A percentile compares a stretch with the other conserved stretches of the same genome.
Conservation (phyloP, 495 filamentous ascomycete genomes). For the Penicillium nucicola region DNA sequence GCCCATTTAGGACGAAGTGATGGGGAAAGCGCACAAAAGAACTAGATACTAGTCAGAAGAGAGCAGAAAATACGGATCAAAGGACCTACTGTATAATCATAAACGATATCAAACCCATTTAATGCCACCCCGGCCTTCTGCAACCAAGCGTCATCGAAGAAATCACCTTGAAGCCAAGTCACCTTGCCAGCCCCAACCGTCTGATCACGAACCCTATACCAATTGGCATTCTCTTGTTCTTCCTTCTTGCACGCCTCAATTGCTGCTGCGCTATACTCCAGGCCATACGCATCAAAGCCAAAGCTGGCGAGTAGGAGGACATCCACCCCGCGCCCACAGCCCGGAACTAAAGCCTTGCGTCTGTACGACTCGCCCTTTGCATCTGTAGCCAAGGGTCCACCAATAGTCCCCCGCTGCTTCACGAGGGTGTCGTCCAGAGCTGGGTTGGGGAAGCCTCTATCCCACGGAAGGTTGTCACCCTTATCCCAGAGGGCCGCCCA, state of each 20-base stretch:
- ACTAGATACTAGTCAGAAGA: conserved; percentile 46
- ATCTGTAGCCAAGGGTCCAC: conserved; percentile 29
- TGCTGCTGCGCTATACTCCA: conserved; percentile 62
- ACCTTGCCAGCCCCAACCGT: conserved; percentile 49
- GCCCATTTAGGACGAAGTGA: conserved; percentile 67
- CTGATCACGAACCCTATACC: conserved; percentile 47
- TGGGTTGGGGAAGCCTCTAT: conserved; percentile 60
- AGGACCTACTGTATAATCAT: conserved; percentile 73
- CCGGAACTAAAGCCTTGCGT: conserved; percentile 60
- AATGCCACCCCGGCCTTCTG: conserved; percentile 37
- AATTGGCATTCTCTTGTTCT: conserved; percentile 28
- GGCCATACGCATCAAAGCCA: conserved; percentile 70
- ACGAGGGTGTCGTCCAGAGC: conserved; percentile 63
- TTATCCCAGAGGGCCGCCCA: conserved; percentile 66
- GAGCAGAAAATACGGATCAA: not conserved
- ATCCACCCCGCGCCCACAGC: conserved; percentile 77
- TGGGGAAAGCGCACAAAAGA: conserved; percentile 74
- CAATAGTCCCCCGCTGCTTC: conserved; percentile 44
- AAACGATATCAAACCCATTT: conserved; percentile 71
- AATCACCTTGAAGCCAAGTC: conserved; percentile 65
- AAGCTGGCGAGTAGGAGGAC: conserved; percentile 65
- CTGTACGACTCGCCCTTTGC: conserved; percentile 20
- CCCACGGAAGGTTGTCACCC: conserved; percentile 64
- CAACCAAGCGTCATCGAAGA: conserved; percentile 66
- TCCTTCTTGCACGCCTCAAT: conserved; percentile 52